These are phyloP conservation scores for Ilyonectria sp. DNA, from an alignment of 2,329 filamentous ascomycete species.

Conservation along the genomic window DNA sequence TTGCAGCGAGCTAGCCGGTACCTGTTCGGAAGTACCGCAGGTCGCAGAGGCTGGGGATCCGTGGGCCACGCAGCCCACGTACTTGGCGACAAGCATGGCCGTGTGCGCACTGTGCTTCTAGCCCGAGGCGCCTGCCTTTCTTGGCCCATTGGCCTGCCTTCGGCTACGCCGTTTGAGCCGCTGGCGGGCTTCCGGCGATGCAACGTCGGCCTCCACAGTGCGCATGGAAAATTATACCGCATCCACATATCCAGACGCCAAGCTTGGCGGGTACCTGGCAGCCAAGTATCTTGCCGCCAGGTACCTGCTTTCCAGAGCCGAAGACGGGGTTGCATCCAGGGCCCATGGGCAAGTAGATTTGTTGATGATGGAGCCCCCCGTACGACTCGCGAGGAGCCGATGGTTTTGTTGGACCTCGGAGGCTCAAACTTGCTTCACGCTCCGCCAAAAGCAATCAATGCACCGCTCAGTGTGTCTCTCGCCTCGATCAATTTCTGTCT, in stretches of 20 bases:
- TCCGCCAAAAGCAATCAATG: constrained; percentile 17
- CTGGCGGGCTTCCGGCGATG: background rate
- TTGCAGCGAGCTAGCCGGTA: constrained; percentile 41
- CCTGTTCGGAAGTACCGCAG: constrained; percentile 16
- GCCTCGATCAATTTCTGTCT: constrained; percentile 15
- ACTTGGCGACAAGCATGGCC: background rate
- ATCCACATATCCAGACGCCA: background rate
- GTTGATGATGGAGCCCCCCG: constrained; percentile 17
- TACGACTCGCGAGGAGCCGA: constrained; percentile 21
- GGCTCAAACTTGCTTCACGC: constrained; percentile 10
- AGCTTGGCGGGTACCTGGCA: constrained; percentile 2
- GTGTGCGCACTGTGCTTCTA: constrained; percentile 5
- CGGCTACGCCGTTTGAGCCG: background rate
- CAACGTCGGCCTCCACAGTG: constrained; percentile 5
- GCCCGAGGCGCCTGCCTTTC: background rate
- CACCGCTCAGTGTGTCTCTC: constrained; percentile 5
- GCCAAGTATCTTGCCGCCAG: background rate
- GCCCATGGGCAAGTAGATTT: constrained; percentile 15
- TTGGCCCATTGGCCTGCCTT: background rate
- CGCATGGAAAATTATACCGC: background rate
- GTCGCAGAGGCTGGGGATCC: constrained; percentile 20
- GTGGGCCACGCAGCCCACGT: constrained; percentile 12
- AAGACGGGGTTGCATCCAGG: constrained; percentile 3
- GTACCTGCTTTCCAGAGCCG: constrained; percentile 6
- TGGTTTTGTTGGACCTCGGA: constrained; percentile 18